A percentile compares a stretch with the other conserved stretches of the same genome.
Conservation (phyloP, 768 basidiomycete genomes). For the Chalciporus piperatus region DNA sequence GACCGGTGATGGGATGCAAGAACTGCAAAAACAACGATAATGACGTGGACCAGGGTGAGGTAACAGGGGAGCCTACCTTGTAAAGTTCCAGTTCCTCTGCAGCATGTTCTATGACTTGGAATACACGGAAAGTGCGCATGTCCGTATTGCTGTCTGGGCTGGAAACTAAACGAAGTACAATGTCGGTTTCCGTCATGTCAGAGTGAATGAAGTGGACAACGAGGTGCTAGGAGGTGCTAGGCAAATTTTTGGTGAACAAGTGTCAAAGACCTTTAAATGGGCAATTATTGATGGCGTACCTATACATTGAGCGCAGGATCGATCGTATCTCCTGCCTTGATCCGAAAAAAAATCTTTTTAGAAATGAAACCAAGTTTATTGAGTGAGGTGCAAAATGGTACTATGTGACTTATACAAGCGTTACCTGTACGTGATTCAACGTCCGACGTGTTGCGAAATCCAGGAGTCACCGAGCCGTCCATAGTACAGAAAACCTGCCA, state of each 20-base stretch:
- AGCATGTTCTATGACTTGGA: constrained; percentile 31
- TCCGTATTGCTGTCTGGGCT: constrained; percentile 32
- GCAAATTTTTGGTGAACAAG: neutral
- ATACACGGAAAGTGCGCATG: constrained; percentile 44
- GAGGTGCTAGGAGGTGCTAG: neutral
- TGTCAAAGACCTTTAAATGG: neutral
- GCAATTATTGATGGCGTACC: constrained; percentile 7
- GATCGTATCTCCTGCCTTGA: constrained; percentile 21
- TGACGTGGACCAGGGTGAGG: neutral
- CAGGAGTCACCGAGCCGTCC: constrained; percentile 19
- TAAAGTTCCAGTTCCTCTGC: constrained; percentile 39
- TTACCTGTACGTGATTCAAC: constrained; percentile 28
- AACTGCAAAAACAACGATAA: constrained; percentile 28
- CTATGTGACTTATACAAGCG: constrained; percentile 4
- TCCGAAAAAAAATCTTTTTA: constrained; percentile 21
- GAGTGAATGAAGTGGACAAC: neutral
- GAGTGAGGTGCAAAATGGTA: constrained; percentile 13
- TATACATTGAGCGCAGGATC: neutral
- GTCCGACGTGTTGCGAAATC: constrained; percentile 18
- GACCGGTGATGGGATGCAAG: constrained; percentile 44
- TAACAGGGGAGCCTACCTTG: constrained; percentile 30
- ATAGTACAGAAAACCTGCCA: neutral
- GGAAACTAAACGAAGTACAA: constrained; percentile 39
- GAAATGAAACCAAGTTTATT: constrained; percentile 13
- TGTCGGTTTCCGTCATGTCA: constrained; percentile 33